Evolutionary conservation across 2,329 filamentous ascomycete genomes (phyloP).

Genomic region (Penicillium sp.): DNA sequence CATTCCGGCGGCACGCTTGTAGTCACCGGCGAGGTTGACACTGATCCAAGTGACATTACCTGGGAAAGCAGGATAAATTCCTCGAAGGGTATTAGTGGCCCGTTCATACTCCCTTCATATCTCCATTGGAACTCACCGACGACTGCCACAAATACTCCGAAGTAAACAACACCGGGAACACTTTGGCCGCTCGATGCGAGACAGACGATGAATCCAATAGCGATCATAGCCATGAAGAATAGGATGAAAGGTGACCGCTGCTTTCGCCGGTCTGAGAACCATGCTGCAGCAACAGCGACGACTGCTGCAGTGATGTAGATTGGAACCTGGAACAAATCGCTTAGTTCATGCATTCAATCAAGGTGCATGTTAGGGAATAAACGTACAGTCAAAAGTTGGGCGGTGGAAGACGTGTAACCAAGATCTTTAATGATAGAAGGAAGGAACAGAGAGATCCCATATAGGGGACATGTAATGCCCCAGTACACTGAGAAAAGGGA

Average conservation of each 20-base stretch:
- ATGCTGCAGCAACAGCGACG: constrained; percentile 52
- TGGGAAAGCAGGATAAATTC: constrained; percentile 53
- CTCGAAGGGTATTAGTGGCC: constrained; percentile 19
- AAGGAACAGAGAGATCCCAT: constrained; percentile 46
- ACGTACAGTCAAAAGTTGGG: constrained; percentile 44
- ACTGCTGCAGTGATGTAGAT: constrained; percentile 47
- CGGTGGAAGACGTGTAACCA: constrained; percentile 44
- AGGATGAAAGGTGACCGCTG: constrained; percentile 62
- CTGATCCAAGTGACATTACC: constrained; percentile 61
- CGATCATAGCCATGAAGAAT: constrained; percentile 56
- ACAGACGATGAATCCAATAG: constrained; percentile 62
- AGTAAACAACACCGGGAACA: constrained; percentile 51
- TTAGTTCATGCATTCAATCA: too few relatives aligned
- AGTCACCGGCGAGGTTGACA: constrained; percentile 62
- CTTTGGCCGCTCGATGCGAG: constrained; percentile 39
- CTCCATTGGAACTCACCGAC: constrained; percentile 37
- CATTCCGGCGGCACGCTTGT: constrained; percentile 64
- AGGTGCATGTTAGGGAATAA: too few relatives aligned
- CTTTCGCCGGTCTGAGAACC: constrained; percentile 60
- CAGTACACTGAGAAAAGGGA: constrained; percentile 40
- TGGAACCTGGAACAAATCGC: constrained; percentile 36
- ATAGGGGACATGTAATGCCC: constrained; percentile 48
- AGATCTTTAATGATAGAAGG: constrained; percentile 49
- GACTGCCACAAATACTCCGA: constrained; percentile 53
- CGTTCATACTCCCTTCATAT: neutral